Conservation (phyloP, 495 filamentous ascomycete genomes). For the Hypoxylon fuscum region DNA sequence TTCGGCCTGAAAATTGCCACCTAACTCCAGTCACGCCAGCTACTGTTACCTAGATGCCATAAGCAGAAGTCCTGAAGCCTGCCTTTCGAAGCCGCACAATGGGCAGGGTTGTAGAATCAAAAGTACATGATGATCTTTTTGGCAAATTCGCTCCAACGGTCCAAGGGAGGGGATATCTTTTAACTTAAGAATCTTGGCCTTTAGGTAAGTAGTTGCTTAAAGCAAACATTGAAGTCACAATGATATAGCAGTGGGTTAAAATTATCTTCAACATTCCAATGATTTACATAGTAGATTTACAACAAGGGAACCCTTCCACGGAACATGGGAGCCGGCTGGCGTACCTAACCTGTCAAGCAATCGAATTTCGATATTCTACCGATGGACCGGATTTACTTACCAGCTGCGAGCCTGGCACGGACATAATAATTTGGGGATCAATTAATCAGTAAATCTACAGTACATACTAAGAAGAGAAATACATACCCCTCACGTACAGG, state of each 20-base stretch:
- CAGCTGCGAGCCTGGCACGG: constrained; percentile 10
- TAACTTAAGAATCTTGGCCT: too few species aligned
- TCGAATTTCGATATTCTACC: constrained; percentile 24
- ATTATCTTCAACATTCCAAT: constrained; percentile 1
- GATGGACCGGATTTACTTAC: constrained; percentile 18
- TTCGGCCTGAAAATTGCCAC: too few species aligned
- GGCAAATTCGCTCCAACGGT: too few species aligned
- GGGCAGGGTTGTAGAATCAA: not conserved
- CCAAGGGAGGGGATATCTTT: too few species aligned
- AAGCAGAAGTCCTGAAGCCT: too few species aligned
- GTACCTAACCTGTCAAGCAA: constrained; percentile 14
- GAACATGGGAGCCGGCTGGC: constrained; percentile 21
- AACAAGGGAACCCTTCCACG: constrained; percentile 19
- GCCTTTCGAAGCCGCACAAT: not conserved
- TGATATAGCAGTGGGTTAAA: constrained; percentile 9
- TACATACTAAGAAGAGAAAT: too few species aligned
- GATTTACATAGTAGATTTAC: constrained; percentile 2
- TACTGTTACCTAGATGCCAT: too few species aligned
- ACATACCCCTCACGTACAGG: too few species aligned
- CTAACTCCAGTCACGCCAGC: too few species aligned
- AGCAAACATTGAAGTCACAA: constrained; percentile 6
- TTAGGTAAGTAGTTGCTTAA: not conserved
- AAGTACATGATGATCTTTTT: too few species aligned
- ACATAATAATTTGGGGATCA: not conserved
- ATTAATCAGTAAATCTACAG: constrained; percentile 9